Evolutionary conservation across 768 basidiomycete species (phyloP).

Genomic region (Serendipita sp.): DNA sequence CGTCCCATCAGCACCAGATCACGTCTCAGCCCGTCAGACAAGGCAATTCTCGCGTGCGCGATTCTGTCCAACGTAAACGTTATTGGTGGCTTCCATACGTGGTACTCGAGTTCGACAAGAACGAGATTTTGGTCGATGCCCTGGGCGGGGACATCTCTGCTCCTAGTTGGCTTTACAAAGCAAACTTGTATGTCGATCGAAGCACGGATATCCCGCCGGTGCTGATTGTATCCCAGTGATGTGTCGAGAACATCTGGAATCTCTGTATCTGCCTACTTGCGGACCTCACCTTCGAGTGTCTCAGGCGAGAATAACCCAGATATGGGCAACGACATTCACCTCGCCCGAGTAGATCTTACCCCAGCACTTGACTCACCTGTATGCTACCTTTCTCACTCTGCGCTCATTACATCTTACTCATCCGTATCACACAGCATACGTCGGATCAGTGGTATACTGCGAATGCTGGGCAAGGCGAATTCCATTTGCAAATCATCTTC

Average conservation of each 20-base stretch:
- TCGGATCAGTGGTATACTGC: constrained; percentile 87
- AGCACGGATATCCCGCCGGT: not conserved
- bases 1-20: constrained; percentile 37
- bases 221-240: constrained; percentile 39
- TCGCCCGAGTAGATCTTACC: constrained; percentile 82
- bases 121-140: constrained; percentile 92
- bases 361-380: constrained; percentile 70
- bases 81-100: constrained; percentile 96
- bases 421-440: constrained; percentile 35
- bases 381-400: constrained; percentile 17
- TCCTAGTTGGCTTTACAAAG: constrained; percentile 92
- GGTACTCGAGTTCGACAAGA: constrained; percentile 95
- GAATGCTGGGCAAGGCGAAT: constrained; percentile 70
- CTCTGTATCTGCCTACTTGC: constrained; percentile 78
- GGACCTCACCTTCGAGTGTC: constrained; percentile 50
- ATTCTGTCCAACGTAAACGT: constrained; percentile 83
- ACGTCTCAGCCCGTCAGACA: constrained; percentile 27
- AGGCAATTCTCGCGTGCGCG: constrained; percentile 45
- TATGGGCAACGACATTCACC: constrained; percentile 93
- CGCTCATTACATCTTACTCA: not conserved
- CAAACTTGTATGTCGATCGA: constrained; percentile 63
- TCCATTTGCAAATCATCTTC: constrained; percentile 93
- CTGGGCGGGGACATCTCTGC: constrained; percentile 81
- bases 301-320: constrained; percentile 52
- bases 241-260: constrained; percentile 90